Base-by-base conservation (phyloP, 345 rosid species). In the Erysimum cheiranthoides region DNA sequence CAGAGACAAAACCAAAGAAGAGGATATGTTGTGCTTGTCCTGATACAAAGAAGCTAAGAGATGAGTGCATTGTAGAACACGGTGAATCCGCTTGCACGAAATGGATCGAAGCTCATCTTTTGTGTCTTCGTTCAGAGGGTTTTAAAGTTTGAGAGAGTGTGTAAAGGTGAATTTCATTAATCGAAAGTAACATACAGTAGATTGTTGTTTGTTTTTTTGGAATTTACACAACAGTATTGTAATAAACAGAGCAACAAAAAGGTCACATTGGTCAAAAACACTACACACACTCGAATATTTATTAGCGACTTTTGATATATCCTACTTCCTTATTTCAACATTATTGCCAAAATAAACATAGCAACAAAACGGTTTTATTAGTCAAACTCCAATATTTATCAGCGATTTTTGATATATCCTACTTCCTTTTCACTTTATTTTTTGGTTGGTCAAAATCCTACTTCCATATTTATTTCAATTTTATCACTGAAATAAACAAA, bases 11-110 rank as follows among this genome's bases (percentile, higher is more conserved):
- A 75, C 94, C 97, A 27, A 90, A 87, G 82, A 92, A 87, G 91
- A 93, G 80, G 84, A 91, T 93, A 65, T 93, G 97, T 31, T 91
- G 97, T 72, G 97, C 98, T 51, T 93, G 97, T 73, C 97, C 96
- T 1, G 96, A 90, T 8, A 90, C 96, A 2, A 92, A 94, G 84
- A 86, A 76, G 85, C 85, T 94, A 51, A 88, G 98, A 80, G 98
- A 94, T 40, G 96, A 88, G 73, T 93, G 98, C 86, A 84, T 93
- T 14, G 89, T 93, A 45, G 79, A 88, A 79, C 90, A 91, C 17
- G 96, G 90, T 60, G 94, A 93, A 86, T 84, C 83, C 25, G 90
- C 94, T 58, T 91, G 98, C 73, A 83, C 81, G 9, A 91, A 93
- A 82, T 91, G 94, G 96, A 93, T 91, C 4, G 93, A 91, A 76